phyloP scores from a whole-genome alignment of 169 alveolate genomes.

The Plasmodium yoelii region DNA sequence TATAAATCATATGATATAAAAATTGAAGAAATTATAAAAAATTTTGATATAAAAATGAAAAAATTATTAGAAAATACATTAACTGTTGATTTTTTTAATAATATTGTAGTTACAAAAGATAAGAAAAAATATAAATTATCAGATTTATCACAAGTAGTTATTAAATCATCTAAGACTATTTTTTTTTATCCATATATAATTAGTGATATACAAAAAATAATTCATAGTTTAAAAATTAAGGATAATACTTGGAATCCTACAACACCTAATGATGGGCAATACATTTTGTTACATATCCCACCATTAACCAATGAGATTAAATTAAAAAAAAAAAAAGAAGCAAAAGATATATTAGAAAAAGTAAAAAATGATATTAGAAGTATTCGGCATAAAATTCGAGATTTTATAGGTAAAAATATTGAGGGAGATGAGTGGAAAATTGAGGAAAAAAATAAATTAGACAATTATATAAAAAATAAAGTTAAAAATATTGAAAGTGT shows the following conservation, averaged over 20 bases:
- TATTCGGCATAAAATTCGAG: constrained; percentile 52
- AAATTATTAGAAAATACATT: constrained; percentile 28
- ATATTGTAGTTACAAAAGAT: constrained; percentile 32
- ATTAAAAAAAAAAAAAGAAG: constrained; percentile 67
- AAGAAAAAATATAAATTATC: constrained; percentile 37
- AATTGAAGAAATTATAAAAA: constrained; percentile 42
- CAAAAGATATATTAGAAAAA: constrained; percentile 67
- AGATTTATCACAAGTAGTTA: constrained; percentile 65
- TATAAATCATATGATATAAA: constrained; percentile 54
- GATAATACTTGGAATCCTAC: constrained; percentile 68
- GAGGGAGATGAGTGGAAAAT: constrained; percentile 70
- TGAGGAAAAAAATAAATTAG: constrained; percentile 48
- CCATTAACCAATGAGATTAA: constrained; percentile 58
- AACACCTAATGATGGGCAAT: constrained; percentile 38
- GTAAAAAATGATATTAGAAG: constrained; percentile 53
- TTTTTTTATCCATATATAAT: constrained; percentile 41
- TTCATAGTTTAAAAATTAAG: constrained; percentile 50
- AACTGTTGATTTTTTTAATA: constrained; percentile 47
- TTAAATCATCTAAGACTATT: constrained; percentile 39
- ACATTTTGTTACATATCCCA: constrained; percentile 33
- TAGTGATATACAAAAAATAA: constrained; percentile 60
- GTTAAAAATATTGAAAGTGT: constrained; percentile 23
- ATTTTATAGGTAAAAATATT: constrained; percentile 22
- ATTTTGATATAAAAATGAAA: constrained; percentile 47
- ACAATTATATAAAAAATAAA: constrained; percentile 56